Conservation (phyloP, 2,329 filamentous ascomycete species). For the Talaromyces albobiverticillius region DNA sequence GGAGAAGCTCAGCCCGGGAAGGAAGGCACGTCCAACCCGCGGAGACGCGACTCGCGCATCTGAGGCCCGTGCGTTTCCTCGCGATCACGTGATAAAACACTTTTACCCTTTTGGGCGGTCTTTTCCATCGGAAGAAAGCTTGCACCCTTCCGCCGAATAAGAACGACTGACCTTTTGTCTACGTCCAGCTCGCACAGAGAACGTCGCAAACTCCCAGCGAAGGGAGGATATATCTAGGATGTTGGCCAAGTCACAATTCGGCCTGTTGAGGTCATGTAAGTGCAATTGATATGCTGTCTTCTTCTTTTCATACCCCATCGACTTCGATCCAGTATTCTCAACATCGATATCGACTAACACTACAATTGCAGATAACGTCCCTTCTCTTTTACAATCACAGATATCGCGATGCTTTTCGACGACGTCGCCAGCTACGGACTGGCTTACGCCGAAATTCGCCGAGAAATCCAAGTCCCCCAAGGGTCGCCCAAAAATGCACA, state of each 20-base stretch:
- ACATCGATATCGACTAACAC: slow-evolving; percentile 23
- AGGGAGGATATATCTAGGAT: slow-evolving; percentile 22
- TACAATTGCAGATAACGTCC: slow-evolving; percentile 22
- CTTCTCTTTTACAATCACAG: slow-evolving; percentile 27
- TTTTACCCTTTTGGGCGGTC: slow-evolving; percentile 13
- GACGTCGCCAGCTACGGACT: slow-evolving; percentile 61
- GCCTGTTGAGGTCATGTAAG: slow-evolving; percentile 35
- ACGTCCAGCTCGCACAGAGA: background rate
- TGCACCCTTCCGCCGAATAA: background rate
- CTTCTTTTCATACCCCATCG: too few relatives aligned
- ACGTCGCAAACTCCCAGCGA: background rate
- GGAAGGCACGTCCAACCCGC: slow-evolving; percentile 3
- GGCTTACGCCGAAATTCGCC: slow-evolving; percentile 77
- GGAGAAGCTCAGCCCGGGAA: background rate
- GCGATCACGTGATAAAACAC: slow-evolving; percentile 14
- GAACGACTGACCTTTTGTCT: background rate
- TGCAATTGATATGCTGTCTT: slow-evolving; percentile 5
- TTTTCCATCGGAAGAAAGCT: slow-evolving; percentile 2
- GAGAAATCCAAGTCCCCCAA: slow-evolving; percentile 87
- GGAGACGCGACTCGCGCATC: slow-evolving; percentile 25
- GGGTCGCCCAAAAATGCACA: slow-evolving; percentile 81
- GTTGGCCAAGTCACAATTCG: slow-evolving; percentile 33
- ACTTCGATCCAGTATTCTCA: slow-evolving; percentile 3
- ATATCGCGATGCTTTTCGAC: slow-evolving; percentile 69
- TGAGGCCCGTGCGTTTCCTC: slow-evolving; percentile 2